Evolutionary conservation across 2,329 filamentous ascomycete genomes (phyloP), one percentile per base, ranked within the genome.

Genomic region (Spiromastix sp.): DNA sequence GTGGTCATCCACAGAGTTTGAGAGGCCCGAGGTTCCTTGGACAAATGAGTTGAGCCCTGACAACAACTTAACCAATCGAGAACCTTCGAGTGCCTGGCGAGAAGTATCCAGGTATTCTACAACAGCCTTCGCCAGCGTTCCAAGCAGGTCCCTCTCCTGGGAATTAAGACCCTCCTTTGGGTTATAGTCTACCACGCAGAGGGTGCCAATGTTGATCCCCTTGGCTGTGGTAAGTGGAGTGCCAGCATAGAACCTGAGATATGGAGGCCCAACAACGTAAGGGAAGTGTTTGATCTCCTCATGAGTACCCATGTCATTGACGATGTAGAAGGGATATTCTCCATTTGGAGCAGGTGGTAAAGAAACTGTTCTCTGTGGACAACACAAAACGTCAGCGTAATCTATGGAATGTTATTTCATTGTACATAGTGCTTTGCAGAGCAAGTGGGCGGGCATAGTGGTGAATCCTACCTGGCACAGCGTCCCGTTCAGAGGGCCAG

Each of bases 211-310:
- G 18, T 60, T 61, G 37, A 67, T 63, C 16, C 70, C 66, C 24
- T 63, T 64, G 1, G 64, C 67, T 7, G 70, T 74, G 17, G 67
- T 59, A 29, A 81, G 72, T 1, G 76, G 76, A 0, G 78, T 72
- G 4, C 64, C 67, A 4, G 67, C 68, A 38, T 71, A 71, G 48
- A 74, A 74, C 15, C 52, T 49, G 4, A 61, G 39, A 15, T 54
- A 41, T 0, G 55, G 49, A 6, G 47, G 32, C 3, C 40, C 44
- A 1, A 37, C 34, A 1, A 61, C 52, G 9, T 56, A 43, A 5
- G 43, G 36, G 17, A 42, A 43, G 16, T 44, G 13, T 19, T 50
- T 49, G 40, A 57, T 57, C 15, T 38, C 46, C 5, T 51, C 42
- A 39, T 24, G 7, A 7, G 7, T 7, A 24, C 7, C n/a, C 7